Conservation (phyloP, 768 basidiomycete genomes). For the Serendipita indica region DNA sequence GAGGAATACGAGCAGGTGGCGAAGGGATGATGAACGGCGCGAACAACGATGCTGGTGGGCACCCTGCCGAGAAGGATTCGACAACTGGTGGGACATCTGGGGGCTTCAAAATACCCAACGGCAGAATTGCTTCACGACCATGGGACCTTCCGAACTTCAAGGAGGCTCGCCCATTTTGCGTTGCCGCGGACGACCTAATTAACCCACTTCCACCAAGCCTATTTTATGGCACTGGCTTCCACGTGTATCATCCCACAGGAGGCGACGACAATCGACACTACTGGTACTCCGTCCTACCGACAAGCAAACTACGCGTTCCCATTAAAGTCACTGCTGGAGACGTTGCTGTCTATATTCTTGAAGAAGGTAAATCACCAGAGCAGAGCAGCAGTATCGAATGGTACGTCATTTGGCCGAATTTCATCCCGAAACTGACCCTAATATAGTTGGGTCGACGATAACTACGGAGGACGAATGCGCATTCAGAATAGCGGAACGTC, state of each 20-base stretch:
- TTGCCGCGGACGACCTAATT: conserved; percentile 92
- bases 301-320: conserved; percentile 68
- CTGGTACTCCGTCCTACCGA: conserved; percentile 81
- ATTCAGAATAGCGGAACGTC: conserved; percentile 60
- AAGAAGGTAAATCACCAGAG: conserved; percentile 46
- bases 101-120: conserved; percentile 23
- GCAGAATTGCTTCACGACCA: conserved; percentile 24
- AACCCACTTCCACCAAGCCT: conserved; percentile 90
- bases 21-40: conserved; percentile 17
- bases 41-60: conserved; percentile 17
- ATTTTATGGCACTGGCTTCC: conserved; percentile 92
- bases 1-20: conserved; percentile 50
- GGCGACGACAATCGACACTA: conserved; percentile 54
- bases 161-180: conserved; percentile 85
- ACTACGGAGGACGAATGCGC: conserved; percentile 58
- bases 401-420: background rate
- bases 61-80: background rate
- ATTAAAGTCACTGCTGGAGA: conserved; percentile 79
- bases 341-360: conserved; percentile 78
- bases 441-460: conserved; percentile 89
- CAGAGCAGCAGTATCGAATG: conserved; percentile 42
- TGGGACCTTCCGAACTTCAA: conserved; percentile 39
- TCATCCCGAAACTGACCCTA: background rate
- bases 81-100: conserved; percentile 1
- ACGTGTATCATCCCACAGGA: conserved; percentile 48